A percentile compares a stretch with the other conserved stretches of the same genome.
phyloP scores from a whole-genome alignment of 108 stramenopile species.

The Nitzschia putrida region DNA sequence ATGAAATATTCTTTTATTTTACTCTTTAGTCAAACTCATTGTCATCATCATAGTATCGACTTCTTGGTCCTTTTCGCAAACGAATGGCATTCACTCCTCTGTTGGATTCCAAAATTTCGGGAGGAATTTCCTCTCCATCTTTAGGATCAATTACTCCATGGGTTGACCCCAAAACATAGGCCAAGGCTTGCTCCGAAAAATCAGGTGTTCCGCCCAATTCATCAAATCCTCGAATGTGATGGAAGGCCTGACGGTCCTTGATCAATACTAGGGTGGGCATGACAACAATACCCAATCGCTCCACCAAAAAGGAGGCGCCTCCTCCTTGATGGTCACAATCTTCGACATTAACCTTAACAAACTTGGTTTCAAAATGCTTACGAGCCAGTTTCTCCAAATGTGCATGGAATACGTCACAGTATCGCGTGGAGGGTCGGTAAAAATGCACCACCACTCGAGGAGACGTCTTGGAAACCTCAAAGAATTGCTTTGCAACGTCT shows the following conservation, averaged over 20 bases:
- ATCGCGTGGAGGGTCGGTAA: conserved; percentile 87
- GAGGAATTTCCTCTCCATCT: conserved; percentile 40
- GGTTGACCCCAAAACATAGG: conserved; percentile 73
- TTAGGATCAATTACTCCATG: conserved; percentile 34
- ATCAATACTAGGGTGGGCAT: conserved; percentile 96
- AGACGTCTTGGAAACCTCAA: conserved; percentile 85
- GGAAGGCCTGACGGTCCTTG: conserved; percentile 89
- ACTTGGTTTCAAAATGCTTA: conserved; percentile 92
- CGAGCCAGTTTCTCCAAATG: conserved; percentile 85
- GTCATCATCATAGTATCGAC: conserved; percentile 24
- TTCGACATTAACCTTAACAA: conserved; percentile 96
- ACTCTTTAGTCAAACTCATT: conserved; percentile 37
- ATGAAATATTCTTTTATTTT: too few relatives aligned
- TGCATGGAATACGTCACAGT: conserved; percentile 91
- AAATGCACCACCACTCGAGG: conserved; percentile 94
- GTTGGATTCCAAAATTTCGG: conserved; percentile 25
- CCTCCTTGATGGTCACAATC: conserved; percentile 80
- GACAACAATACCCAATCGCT: conserved; percentile 89
- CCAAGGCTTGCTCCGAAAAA: conserved; percentile 82
- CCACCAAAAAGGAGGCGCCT: conserved; percentile 88
- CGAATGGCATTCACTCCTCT: conserved; percentile 35
- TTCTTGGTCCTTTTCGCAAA: conserved; percentile 29
- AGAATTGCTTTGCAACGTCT: conserved; percentile 86
- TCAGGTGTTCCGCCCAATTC: conserved; percentile 96
- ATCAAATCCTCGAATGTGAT: conserved; percentile 94